These are phyloP conservation scores for Lactarius hengduanensis DNA, from an alignment of 768 basidiomycete species.

Conservation along the genomic window DNA sequence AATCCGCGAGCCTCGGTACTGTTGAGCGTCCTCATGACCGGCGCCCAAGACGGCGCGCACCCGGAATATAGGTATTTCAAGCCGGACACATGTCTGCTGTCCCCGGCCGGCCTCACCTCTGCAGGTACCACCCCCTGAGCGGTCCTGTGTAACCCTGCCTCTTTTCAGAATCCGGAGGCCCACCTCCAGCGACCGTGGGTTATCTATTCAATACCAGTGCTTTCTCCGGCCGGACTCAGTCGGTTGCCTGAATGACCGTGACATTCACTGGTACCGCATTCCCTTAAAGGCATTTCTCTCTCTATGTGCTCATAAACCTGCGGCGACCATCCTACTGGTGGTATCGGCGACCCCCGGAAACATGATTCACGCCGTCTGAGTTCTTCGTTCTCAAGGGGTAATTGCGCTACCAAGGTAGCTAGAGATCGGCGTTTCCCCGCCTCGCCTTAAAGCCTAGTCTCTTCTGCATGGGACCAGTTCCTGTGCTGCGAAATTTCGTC, in stretches of 20 bases:
- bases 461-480: not conserved
- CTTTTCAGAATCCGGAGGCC: not conserved
- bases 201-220: not conserved
- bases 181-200: not conserved
- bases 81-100: too few relatives aligned
- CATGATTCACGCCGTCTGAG: not conserved
- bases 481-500: not conserved
- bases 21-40: too few relatives aligned
- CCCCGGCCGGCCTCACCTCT: too few relatives aligned
- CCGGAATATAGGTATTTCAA: too few relatives aligned
- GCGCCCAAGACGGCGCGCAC: too few relatives aligned
- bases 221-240: not conserved
- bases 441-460: not conserved
- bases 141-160: not conserved
- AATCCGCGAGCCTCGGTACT: too few relatives aligned
- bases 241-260: too few relatives aligned
- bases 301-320: not conserved
- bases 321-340: not conserved
- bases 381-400: not conserved
- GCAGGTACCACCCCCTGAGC: too few relatives aligned
- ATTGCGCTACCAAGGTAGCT: not conserved
- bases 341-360: not conserved
- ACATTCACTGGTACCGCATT: not conserved
- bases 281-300: not conserved
- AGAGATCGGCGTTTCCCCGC: not conserved